Conservation (phyloP, 441 rosid genomes). For the Manihot esculenta region DNA sequence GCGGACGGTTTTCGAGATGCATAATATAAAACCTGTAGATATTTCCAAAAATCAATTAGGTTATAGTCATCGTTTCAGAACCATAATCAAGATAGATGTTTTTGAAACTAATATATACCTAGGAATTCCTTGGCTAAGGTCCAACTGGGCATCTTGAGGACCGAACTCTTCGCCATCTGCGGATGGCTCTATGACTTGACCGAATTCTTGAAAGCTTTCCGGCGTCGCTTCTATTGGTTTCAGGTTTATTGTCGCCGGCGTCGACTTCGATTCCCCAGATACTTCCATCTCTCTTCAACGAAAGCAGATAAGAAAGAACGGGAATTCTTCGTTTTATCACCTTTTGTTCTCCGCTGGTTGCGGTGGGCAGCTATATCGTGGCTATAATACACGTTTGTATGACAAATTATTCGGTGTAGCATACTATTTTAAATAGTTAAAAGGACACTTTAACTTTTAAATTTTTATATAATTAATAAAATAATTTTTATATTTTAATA, state of each 20-base stretch:
- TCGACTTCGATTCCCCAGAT: not conserved
- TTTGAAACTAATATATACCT: slow-evolving; percentile 32
- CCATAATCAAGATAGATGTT: too few relatives aligned
- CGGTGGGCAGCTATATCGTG: too few relatives aligned
- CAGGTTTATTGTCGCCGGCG: slow-evolving; percentile 33
- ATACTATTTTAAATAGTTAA: too few relatives aligned
- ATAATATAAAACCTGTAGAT: slow-evolving; percentile 59
- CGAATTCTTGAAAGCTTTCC: slow-evolving; percentile 61
- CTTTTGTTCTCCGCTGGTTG: too few relatives aligned
- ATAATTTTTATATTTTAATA: too few relatives aligned
- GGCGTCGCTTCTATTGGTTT: slow-evolving; percentile 61
- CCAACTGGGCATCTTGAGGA: slow-evolving; percentile 74
- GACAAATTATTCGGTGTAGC: too few relatives aligned
- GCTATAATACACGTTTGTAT: not conserved
- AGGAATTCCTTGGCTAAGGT: slow-evolving; percentile 67
- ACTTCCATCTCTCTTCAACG: not conserved
- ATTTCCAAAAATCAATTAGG: too few relatives aligned
- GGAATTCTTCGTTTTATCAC: not conserved
- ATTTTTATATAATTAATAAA: too few relatives aligned
- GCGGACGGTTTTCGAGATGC: slow-evolving; percentile 42
- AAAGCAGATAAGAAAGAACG: not conserved
- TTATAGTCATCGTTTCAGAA: too few relatives aligned
- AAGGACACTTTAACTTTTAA: too few relatives aligned
- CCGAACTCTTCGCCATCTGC: slow-evolving; percentile 61
- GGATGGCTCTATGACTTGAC: slow-evolving; percentile 62